Percentiles rank a stretch among this genome's conserved stretches.
These are phyloP conservation scores for Primulina eburnea DNA, from an alignment of 257 asterid species.

Conservation along the genomic window DNA sequence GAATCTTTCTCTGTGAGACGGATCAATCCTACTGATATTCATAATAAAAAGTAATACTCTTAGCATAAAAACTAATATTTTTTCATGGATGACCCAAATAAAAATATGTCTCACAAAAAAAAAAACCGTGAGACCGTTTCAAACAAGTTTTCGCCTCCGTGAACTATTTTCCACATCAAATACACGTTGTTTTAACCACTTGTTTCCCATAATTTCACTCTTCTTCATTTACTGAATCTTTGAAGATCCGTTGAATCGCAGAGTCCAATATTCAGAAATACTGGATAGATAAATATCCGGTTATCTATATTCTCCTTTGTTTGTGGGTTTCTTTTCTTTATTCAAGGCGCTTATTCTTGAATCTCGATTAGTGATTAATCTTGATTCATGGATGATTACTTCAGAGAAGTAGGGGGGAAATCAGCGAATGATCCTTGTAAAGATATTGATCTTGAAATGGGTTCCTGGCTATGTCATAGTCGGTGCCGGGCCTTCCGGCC, in stretches of 20 bases:
- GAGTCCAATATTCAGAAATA: slow-evolving; percentile 5
- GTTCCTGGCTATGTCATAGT: slow-evolving; percentile 66
- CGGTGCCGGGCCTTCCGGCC: slow-evolving; percentile 87
- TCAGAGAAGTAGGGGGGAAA: slow-evolving; percentile 60
- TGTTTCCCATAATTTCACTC: slow-evolving; percentile 26
- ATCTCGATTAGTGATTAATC: not conserved
- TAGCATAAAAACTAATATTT: too few species aligned
- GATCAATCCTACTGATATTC: too few species aligned
- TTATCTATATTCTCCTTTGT: not conserved
- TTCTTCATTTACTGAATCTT: slow-evolving; percentile 20
- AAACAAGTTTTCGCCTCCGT: too few species aligned
- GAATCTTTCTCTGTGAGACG: too few species aligned
- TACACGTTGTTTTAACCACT: slow-evolving; percentile 27
- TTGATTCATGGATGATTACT: slow-evolving; percentile 30
- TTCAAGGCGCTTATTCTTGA: not conserved
- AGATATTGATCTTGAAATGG: slow-evolving; percentile 13
- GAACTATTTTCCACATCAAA: not conserved
- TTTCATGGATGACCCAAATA: too few species aligned
- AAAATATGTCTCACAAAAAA: too few species aligned
- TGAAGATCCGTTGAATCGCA: slow-evolving; percentile 15
- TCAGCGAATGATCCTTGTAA: slow-evolving; percentile 46
- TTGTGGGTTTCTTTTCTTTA: not conserved
- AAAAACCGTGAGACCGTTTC: too few species aligned
- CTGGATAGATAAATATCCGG: slow-evolving; percentile 5
- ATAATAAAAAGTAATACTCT: too few species aligned